Evolutionary conservation across 1,284 basidiomycete genomes (phyloP), one percentile per base, ranked within the genome.

Genomic region (Uromyces viciae-fabae): DNA sequence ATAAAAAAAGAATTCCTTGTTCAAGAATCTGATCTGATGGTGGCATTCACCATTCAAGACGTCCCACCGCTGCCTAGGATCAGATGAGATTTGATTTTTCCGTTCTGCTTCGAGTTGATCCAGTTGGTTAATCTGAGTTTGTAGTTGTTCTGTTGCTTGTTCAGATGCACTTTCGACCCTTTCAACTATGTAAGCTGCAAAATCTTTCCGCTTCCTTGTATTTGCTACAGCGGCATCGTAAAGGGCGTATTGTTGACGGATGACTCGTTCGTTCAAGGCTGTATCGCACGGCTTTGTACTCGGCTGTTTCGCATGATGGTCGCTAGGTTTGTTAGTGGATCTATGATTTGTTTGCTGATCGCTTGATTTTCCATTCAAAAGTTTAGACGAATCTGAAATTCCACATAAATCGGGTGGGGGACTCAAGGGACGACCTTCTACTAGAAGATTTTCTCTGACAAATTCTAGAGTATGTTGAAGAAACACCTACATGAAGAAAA

Each of bases 401-500:
- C 42, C 19, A n/a, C 46, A 31, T 19, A 77, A 77, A 3, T 77
- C 75, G n/a, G 62, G 62, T 8, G 75, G 64, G 11, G 62, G 25
- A 14, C 42, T 43, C 2, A 77, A 43, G 14, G 75, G 75, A 22
- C 22, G 25, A 31, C 75, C 43, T 31, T 33, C 58, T 14, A 76
- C 62, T 42, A 69, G 58, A 5, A 77, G 43, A 31, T 77, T 77
- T 11, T 66, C 62, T 52, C 75, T 49, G 15, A 77, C 52, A 42
- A 77, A 69, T 52, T 77, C 75, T 9, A 77, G 46, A 17, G 75
- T 77, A 66, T 77, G 56, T 69, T 77, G 68, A 19, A 77, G 36
- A 22, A 77, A 77, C 11, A 77, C 75, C 75, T 77, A 28, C 2
- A 28, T 19, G 40, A 28, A 46, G 19, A 40, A 14, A 40, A 49